These are phyloP conservation scores for Glycine tomentella DNA, from an alignment of 306 rosid species.

Conservation along the genomic window DNA sequence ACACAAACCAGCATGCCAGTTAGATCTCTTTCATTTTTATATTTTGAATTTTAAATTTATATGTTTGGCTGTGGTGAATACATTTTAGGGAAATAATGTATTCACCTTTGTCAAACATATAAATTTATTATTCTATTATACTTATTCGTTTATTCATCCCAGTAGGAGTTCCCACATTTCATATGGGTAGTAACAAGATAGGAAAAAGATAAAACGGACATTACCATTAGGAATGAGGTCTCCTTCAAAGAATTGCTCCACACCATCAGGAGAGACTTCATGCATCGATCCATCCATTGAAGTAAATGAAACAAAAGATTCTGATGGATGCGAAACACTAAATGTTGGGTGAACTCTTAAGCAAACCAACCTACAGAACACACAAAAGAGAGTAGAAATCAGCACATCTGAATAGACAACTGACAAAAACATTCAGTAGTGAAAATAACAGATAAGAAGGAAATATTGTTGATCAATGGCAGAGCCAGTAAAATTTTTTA, in stretches of 20 bases:
- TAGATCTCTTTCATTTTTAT: too few species aligned
- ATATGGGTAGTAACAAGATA: neutral
- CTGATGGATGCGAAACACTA: constrained; percentile 75
- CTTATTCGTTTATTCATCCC: neutral
- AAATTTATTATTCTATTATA: too few species aligned
- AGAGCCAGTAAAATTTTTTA: too few species aligned
- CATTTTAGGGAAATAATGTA: too few species aligned
- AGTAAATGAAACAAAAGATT: constrained; percentile 78
- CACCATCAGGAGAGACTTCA: constrained; percentile 81
- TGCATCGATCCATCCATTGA: constrained; percentile 79
- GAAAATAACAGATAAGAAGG: constrained; percentile 22
- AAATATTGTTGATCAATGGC: too few species aligned
- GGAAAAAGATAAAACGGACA: constrained; percentile 34
- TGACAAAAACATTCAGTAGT: neutral
- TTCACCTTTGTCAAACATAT: too few species aligned
- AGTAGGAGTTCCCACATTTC: neutral
- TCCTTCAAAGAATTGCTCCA: constrained; percentile 77
- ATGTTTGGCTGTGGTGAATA: too few species aligned
- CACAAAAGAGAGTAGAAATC: constrained; percentile 16
- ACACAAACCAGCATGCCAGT: too few species aligned
- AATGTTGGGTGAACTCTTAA: constrained; percentile 91
- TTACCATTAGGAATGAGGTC: constrained; percentile 80
- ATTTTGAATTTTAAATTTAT: too few species aligned
- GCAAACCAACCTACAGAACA: constrained; percentile 79
- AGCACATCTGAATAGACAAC: constrained; percentile 15